Percentiles rank a stretch among this genome's conserved stretches.
Conservation (phyloP, 2,329 filamentous ascomycete genomes). For the Cladosporium sp. region DNA sequence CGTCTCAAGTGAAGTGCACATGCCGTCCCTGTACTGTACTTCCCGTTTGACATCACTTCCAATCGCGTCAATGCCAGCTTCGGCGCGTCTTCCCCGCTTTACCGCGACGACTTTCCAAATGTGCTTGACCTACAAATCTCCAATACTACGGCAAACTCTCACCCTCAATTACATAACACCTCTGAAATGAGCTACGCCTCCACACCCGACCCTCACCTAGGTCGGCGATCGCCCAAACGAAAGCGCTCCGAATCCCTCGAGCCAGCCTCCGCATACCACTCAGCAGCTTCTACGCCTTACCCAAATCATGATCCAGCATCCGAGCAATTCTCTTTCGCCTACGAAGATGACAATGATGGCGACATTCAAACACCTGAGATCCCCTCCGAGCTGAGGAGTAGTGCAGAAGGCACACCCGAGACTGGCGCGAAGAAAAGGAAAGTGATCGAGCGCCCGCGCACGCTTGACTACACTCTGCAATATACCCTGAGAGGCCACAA, state of each 20-base stretch:
- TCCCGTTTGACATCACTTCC: background rate
- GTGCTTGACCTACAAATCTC: background rate
- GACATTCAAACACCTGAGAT: constrained; percentile 25
- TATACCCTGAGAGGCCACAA: constrained; percentile 73
- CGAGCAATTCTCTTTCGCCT: constrained; percentile 26
- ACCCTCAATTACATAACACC: background rate
- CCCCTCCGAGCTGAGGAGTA: constrained; percentile 21
- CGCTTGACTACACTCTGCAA: constrained; percentile 64
- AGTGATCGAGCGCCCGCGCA: constrained; percentile 44
- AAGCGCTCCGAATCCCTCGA: constrained; percentile 15
- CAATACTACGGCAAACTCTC: background rate
- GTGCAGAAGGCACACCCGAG: constrained; percentile 1
- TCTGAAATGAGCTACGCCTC: constrained; percentile 13
- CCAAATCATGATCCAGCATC: background rate
- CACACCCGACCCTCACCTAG: constrained; percentile 12
- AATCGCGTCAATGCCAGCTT: background rate
- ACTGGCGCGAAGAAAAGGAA: constrained; percentile 18
- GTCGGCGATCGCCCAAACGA: constrained; percentile 26
- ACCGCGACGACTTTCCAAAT: too few relatives aligned
- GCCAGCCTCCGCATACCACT: constrained; percentile 13
- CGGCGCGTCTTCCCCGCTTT: constrained; percentile 6
- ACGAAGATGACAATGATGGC: constrained; percentile 27
- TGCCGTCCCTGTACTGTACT: too few relatives aligned
- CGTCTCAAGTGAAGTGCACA: too few relatives aligned
- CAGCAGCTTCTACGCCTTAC: constrained; percentile 7